phyloP scores from a whole-genome alignment of 225 moss, liverwort and hornwort species.

The Marchantia paleacea region DNA sequence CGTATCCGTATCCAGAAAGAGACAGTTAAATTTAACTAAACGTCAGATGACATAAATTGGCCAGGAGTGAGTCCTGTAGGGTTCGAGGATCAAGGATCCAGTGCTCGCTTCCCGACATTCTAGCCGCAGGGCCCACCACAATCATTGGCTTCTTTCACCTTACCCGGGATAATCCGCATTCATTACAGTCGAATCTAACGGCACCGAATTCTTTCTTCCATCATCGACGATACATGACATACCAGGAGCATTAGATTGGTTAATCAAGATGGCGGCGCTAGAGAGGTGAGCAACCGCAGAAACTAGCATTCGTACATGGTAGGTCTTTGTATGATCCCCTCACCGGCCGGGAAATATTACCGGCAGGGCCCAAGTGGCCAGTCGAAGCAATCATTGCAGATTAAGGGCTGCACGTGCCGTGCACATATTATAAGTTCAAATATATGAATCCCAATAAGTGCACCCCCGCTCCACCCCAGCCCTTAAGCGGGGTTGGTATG shows the following conservation, averaged over 20 bases:
- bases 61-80: too few relatives aligned
- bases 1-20: too few relatives aligned
- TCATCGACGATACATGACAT: conserved; percentile 1
- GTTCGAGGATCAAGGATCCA: not conserved
- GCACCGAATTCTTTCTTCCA: not conserved
- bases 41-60: too few relatives aligned
- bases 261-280: not conserved
- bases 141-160: conserved; percentile 1
- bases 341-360: not conserved
- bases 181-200: not conserved
- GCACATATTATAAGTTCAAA: not conserved
- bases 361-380: not conserved
- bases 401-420: not conserved
- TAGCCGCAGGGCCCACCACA: not conserved
- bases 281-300: not conserved
- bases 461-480: too few relatives aligned
- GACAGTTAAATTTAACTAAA: too few relatives aligned
- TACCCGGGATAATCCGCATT: not conserved
- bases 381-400: not conserved
- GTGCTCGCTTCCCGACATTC: conserved; percentile 1
- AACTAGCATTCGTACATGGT: not conserved
- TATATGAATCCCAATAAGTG: too few relatives aligned
- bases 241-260: not conserved
- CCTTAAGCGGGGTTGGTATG: too few relatives aligned
- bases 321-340: not conserved